These are phyloP conservation scores for Triangularia verruculosa DNA, from an alignment of 2,329 filamentous ascomycete genomes.

Conservation along the genomic window DNA sequence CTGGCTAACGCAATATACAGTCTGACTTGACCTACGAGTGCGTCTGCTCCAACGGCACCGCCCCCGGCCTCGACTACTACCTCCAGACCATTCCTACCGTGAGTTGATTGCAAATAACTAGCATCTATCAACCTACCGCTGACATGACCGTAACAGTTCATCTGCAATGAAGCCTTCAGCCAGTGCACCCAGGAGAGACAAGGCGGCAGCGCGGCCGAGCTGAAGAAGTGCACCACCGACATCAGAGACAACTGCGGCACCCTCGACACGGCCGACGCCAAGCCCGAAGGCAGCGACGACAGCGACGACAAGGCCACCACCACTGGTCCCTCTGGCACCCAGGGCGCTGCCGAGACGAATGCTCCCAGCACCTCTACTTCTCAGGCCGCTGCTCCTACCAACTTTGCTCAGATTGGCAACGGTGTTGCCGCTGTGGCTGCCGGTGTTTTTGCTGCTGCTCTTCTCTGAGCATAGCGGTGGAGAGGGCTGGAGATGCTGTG, in stretches of 20 bases:
- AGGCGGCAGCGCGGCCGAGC: constrained; percentile 44
- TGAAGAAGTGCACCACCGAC: constrained; percentile 46
- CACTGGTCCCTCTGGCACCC: constrained; percentile 29
- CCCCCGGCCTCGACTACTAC: constrained; percentile 53
- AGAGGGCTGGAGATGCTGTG: neutral
- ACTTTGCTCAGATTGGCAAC: constrained; percentile 39
- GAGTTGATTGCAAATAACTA: constrained; percentile 25
- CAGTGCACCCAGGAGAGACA: constrained; percentile 43
- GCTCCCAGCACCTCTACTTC: constrained; percentile 25
- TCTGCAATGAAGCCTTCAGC: constrained; percentile 48
- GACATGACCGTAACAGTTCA: too few relatives aligned
- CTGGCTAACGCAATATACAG: constrained; percentile 30
- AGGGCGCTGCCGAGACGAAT: constrained; percentile 17
- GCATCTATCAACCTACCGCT: constrained; percentile 1
- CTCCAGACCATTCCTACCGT: constrained; percentile 48
- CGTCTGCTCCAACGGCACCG: constrained; percentile 47
- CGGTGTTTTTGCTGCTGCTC: constrained; percentile 49
- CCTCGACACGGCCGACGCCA: constrained; percentile 35
- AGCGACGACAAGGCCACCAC: constrained; percentile 27
- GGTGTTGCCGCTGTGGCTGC: constrained; percentile 49
- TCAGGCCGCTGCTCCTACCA: constrained; percentile 30
- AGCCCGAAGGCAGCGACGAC: constrained; percentile 28
- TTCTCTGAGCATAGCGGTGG: constrained; percentile 39
- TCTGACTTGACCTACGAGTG: constrained; percentile 46
- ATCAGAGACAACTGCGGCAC: constrained; percentile 49